Conservation (phyloP, 768 basidiomycete species). For the Amanita rubescens region DNA sequence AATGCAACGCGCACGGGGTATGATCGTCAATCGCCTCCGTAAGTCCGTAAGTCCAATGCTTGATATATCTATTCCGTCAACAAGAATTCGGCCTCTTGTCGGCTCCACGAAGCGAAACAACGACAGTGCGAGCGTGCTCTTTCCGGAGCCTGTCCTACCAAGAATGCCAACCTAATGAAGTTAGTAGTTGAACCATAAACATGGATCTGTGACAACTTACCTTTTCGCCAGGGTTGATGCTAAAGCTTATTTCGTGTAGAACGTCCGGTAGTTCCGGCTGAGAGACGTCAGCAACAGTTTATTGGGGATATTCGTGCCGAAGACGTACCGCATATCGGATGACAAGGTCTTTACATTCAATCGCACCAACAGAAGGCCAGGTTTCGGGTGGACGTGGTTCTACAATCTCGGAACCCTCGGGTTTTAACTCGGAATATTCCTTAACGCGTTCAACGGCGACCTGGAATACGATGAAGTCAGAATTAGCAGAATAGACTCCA, state of each 20-base stretch:
- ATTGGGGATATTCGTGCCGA: background rate
- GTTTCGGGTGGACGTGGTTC: slow-evolving; percentile 75
- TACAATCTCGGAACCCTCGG: slow-evolving; percentile 77
- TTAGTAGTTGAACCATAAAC: background rate
- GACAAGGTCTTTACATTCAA: slow-evolving; percentile 67
- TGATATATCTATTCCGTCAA: slow-evolving; percentile 72
- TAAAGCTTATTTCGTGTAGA: slow-evolving; percentile 71
- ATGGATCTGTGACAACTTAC: slow-evolving; percentile 22
- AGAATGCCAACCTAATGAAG: slow-evolving; percentile 54
- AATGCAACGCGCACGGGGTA: slow-evolving; percentile 37
- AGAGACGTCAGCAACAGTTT: background rate
- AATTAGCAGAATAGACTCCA: background rate
- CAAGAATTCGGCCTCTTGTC: slow-evolving; percentile 55
- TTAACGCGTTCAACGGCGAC: slow-evolving; percentile 86
- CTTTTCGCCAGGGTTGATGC: slow-evolving; percentile 70
- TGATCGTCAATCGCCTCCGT: slow-evolving; percentile 68
- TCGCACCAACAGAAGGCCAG: slow-evolving; percentile 71
- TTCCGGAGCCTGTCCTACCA: slow-evolving; percentile 68
- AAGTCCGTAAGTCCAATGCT: slow-evolving; percentile 71
- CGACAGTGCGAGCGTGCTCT: slow-evolving; percentile 75
- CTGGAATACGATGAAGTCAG: slow-evolving; percentile 23
- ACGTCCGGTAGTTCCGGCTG: slow-evolving; percentile 86
- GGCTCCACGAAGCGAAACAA: slow-evolving; percentile 88
- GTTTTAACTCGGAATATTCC: slow-evolving; percentile 75
- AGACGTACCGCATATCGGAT: slow-evolving; percentile 68